Evolutionary conservation across 352 stramenopile species (phyloP), one percentile per base, ranked within the genome.

Genomic region (Globisporangium mamillatum): DNA sequence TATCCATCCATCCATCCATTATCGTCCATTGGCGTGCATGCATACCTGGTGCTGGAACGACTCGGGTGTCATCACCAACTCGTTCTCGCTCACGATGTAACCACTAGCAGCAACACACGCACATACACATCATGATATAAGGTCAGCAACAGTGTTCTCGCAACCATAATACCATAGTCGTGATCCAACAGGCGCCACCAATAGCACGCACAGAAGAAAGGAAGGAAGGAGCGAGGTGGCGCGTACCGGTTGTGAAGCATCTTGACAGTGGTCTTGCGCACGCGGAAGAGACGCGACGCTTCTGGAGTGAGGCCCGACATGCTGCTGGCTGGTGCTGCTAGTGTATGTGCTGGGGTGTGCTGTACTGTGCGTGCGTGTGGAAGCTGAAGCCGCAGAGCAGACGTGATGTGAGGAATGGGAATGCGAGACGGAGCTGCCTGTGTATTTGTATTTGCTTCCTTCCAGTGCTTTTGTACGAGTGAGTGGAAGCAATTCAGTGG

Each of bases 41-140:
- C 79, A 46, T 55, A 97, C 96, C 75, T 89, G 85, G 60, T 78
- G 63, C 71, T 95, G 84, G 79, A 99, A 99, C 12, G 82, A 79
- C 50, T 96, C 82, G 41, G 95, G 91, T 36, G 96, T 98, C 90
- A 99, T 98, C 56, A 99, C 92, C 62, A 98, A 80, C 76, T 99
- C 92, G 63, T 98, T 95, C 64, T 98, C 90, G 70, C 89, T 95
- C 67, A 99, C 96, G 78, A 99, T 98, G 82, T 99, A 99, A 25
- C 95, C 95, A 44, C 97, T 97, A 87, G n/a, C 8, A 63, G 25
- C 22, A 29, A 10, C 2, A n/a, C 18, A 44, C 4, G 32, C 50
- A 18, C 22, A 48, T 3, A 46, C 44, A 22, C 18, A 22, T 22
- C 7, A 9, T 20, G 22, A 22, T 5, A 24, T 60, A 46, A 60